A percentile compares a stretch with the other conserved stretches of the same genome.
Conservation (phyloP, 495 filamentous ascomycete species). For the Trichoderma asperelloides region DNA sequence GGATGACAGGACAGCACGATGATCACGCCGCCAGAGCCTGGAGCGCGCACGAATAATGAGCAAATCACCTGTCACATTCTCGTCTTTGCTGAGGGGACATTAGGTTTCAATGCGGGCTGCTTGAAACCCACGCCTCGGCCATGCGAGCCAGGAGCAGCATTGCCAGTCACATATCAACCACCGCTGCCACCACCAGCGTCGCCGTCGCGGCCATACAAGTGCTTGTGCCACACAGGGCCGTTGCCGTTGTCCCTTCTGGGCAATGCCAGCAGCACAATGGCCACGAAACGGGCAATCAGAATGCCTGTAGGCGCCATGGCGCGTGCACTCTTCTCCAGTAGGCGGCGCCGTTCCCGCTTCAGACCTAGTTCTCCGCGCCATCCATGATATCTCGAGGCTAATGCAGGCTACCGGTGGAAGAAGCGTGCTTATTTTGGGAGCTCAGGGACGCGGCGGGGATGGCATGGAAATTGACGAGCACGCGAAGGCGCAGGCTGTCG, state of each 20-base stretch:
- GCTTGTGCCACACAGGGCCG: not conserved
- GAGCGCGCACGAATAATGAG: not conserved
- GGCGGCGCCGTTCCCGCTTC: not conserved
- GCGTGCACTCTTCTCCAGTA: not conserved
- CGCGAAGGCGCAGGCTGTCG: not conserved
- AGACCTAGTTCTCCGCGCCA: slow-evolving; percentile 5
- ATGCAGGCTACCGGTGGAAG: not conserved
- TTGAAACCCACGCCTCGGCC: no score
- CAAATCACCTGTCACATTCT: not conserved
- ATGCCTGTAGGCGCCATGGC: not conserved
- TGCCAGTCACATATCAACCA: not conserved
- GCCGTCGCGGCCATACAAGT: not conserved
- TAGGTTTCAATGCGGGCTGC: no score
- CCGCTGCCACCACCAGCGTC: not conserved
- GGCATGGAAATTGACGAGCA: not conserved
- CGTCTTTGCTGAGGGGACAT: not conserved
- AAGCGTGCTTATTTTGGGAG: slow-evolving; percentile 2
- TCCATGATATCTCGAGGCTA: not conserved
- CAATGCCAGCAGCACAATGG: not conserved
- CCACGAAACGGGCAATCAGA: not conserved
- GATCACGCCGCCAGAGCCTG: not conserved
- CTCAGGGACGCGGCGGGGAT: not conserved
- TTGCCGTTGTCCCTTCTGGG: no score
- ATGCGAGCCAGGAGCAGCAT: no score
- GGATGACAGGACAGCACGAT: not conserved